Evolutionary conservation across 768 basidiomycete genomes (phyloP).

Genomic region (Lactarius trivialis): DNA sequence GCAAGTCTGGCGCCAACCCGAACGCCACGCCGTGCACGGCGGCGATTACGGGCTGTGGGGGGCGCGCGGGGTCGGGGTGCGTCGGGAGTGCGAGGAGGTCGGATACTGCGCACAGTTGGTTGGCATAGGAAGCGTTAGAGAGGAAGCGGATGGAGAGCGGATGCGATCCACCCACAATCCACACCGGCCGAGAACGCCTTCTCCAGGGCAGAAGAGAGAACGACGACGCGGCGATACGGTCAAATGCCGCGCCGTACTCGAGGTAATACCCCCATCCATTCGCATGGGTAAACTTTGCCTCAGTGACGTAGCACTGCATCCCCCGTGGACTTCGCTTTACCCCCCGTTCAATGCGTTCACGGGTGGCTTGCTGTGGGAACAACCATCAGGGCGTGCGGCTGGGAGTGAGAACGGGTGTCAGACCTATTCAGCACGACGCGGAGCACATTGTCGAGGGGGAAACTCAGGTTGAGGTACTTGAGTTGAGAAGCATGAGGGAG

Average conservation of each 20-base stretch:
- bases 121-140: neutral
- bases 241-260: conserved; percentile 59
- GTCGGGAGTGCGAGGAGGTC: conserved; percentile 29
- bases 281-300: no score
- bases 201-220: conserved; percentile 62
- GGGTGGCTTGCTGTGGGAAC: conserved; percentile 6
- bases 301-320: neutral
- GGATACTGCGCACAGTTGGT: neutral
- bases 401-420: neutral
- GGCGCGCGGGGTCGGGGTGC: conserved; percentile 44
- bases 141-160: neutral
- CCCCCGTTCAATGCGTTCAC: conserved; percentile 17
- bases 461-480: conserved; percentile 18
- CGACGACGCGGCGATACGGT: conserved; percentile 53
- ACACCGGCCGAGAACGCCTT: conserved; percentile 81
- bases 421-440: conserved; percentile 21
- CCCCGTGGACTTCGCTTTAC: conserved; percentile 7
- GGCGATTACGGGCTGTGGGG: conserved; percentile 74
- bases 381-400: neutral
- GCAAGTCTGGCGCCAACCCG: conserved; percentile 76
- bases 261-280: conserved; percentile 55
- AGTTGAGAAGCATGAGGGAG: conserved; percentile 16
- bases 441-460: conserved; percentile 15
- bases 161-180: conserved; percentile 48
- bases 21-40: conserved; percentile 71